Conservation (phyloP, 78 protist species). For the Tieghemostelium lacteum region DNA sequence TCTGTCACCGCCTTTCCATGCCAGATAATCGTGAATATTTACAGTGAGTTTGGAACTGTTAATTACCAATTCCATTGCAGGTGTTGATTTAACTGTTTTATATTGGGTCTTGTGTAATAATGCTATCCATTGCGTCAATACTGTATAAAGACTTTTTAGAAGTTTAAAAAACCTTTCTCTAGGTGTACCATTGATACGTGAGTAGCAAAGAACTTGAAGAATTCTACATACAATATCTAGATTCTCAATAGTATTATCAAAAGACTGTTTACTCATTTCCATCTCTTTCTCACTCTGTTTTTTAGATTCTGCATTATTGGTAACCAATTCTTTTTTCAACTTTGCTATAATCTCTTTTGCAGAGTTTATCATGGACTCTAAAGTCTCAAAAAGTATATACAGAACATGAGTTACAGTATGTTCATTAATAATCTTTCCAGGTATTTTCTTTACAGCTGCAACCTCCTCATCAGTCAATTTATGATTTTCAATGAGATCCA, state of each 20-base stretch:
- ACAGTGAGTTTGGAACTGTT: not conserved
- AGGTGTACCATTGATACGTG: not conserved
- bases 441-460: not conserved
- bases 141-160: constrained; percentile 17
- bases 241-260: not conserved
- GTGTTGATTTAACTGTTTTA: not conserved
- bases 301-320: not conserved
- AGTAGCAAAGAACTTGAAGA: not conserved
- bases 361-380: constrained; percentile 8
- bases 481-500: not conserved
- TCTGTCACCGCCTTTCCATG: not conserved
- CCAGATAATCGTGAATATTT: not conserved
- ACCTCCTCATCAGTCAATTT: not conserved
- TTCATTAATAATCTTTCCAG: not conserved
- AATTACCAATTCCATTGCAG: not conserved
- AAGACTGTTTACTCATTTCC: not conserved
- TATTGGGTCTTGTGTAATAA: not conserved
- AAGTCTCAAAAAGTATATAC: not conserved
- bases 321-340: constrained; percentile 35
- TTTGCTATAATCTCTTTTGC: not conserved
- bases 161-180: constrained; percentile 20
- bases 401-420: not conserved
- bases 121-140: not conserved
- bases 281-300: not conserved
- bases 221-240: not conserved